Evolutionary conservation across 441 rosid genomes (phyloP), one percentile per base, ranked within the genome.

Genomic region (Bocquillonia castaneifolia): DNA sequence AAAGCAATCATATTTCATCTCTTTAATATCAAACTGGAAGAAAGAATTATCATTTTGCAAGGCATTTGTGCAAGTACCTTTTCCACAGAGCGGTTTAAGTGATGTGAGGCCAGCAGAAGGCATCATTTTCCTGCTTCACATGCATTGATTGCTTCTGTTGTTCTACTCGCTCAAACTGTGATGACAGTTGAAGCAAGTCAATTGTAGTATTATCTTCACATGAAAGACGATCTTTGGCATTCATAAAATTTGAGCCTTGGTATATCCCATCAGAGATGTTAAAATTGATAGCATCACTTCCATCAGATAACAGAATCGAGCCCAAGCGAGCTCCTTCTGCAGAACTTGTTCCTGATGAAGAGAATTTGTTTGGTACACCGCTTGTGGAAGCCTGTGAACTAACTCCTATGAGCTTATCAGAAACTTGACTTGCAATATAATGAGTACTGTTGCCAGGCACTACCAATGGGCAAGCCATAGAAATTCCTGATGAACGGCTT

Each of bases 181-280:
- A 84, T 10, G 90, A 84, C 65, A 83, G 68, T 56, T 82, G 85
- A 57, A 87, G 83, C 82, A 87, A 81, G 79, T 85, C 79, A 9
- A 83, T 74, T 0, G 88, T 87, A 15, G 75, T 55, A 15, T 53
- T 78, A 52, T 82, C 80, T 64, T 66, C 70, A 55, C 71, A 60
- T 3, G 76, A 68, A 64, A 67, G 44, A 13, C 37, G 69, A 55
- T 78, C 71, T 56, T 69, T 77, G 20, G 73, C 17, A 52, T 67
- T 74, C 67, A 71, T 4, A 69, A 72, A 73, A 34, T 69, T 74
- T 8, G 79, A 66, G 7, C 78, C 78, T 18, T 68, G 80, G 61
- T 64, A 75, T 63, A 78, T 62, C 23, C 73, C 76, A 63, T 71
- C 71, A 0, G 74, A 22, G 26, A 76, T 45, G 22, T 66, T 72